A percentile compares a stretch with the other conserved stretches of the same genome.
Evolutionary conservation across 1,139 yeast genomes (phyloP).

Genomic region (Suhomyces ambrosiae): DNA sequence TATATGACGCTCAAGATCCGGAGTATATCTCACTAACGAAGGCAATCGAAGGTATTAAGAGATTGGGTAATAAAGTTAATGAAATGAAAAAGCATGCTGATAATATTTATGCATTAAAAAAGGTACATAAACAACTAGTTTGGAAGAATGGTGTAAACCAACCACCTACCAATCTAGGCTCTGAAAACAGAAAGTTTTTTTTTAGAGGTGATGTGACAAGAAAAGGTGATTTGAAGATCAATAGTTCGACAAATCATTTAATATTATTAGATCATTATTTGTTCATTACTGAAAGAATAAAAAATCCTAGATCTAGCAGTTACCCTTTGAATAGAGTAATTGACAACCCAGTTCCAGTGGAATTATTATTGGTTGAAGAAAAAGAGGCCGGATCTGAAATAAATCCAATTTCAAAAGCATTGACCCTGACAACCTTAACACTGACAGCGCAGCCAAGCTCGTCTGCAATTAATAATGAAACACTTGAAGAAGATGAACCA

Average conservation of each 20-base stretch:
- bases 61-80: constrained; percentile 42
- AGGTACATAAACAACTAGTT: constrained; percentile 49
- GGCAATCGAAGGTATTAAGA: constrained; percentile 50
- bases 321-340: constrained; percentile 38
- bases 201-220: constrained; percentile 62
- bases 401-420: constrained; percentile 23
- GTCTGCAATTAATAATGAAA: constrained; percentile 1
- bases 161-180: constrained; percentile 54
- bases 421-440: constrained; percentile 11
- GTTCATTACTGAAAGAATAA: constrained; percentile 59
- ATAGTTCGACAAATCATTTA: constrained; percentile 51
- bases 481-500: constrained; percentile 22
- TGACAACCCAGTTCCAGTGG: constrained; percentile 65
- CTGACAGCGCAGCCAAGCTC: background rate
- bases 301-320: constrained; percentile 27
- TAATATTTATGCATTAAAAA: constrained; percentile 50
- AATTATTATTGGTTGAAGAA: constrained; percentile 56
- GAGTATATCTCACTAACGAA: constrained; percentile 57
- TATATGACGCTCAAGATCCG: constrained; percentile 44
- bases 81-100: constrained; percentile 59
- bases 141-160: constrained; percentile 47
- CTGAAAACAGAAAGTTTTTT: constrained; percentile 58
- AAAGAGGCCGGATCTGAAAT: constrained; percentile 31
- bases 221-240: constrained; percentile 64
- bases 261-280: constrained; percentile 74